Conservation (phyloP, 73 alveolate genomes). For the Tetrahymena borealis region DNA sequence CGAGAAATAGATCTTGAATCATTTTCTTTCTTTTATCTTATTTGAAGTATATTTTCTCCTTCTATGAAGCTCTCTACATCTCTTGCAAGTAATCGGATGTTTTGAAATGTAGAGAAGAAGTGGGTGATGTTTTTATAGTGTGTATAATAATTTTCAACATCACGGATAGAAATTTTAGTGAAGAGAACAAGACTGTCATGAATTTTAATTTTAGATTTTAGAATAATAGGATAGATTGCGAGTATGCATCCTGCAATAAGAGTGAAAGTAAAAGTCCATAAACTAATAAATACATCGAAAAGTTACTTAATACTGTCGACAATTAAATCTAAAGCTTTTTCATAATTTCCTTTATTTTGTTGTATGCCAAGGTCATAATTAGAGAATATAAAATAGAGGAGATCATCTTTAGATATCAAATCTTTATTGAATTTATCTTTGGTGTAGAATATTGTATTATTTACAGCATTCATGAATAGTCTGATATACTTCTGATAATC, state of each 20-base stretch:
- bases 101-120: constrained; percentile 7
- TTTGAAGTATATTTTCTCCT: background rate
- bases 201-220: constrained; percentile 14
- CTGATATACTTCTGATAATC: background rate
- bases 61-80: constrained; percentile 14
- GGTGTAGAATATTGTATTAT: background rate
- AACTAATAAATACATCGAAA: background rate
- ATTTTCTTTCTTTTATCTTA: constrained; percentile 17
- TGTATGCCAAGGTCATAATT: background rate
- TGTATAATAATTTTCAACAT: constrained; percentile 34
- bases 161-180: constrained; percentile 18
- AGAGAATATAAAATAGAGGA: constrained; percentile 8
- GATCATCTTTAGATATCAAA: background rate
- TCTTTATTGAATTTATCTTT: background rate
- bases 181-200: constrained; percentile 20
- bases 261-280: constrained; percentile 19
- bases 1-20: constrained; percentile 16
- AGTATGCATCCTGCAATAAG: background rate
- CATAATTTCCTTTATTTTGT: background rate
- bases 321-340: background rate
- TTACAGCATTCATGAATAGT: background rate
- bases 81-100: background rate
- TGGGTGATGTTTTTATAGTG: constrained; percentile 28
- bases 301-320: background rate
- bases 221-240: constrained; percentile 17